Conservation (phyloP, 2,329 filamentous ascomycete species). For the Penicillium hordei region DNA sequence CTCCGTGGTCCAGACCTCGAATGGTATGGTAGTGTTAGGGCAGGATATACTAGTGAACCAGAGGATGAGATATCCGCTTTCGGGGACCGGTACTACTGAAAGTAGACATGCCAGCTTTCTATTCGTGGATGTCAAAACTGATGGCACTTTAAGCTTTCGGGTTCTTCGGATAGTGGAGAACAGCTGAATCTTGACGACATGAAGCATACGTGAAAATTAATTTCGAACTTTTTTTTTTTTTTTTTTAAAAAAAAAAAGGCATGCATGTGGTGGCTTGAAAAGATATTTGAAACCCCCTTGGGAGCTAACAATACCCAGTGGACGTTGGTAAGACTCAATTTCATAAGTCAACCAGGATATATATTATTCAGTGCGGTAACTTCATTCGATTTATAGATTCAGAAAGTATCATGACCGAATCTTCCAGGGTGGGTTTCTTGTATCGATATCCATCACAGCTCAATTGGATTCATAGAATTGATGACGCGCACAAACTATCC, state of each 20-base stretch:
- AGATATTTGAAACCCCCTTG: neutral
- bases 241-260: too few relatives aligned
- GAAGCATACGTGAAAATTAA: neutral
- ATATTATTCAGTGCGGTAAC: neutral
- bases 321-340: too few relatives aligned
- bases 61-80: conserved; percentile 13
- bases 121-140: conserved; percentile 1
- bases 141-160: conserved; percentile 13
- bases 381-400: neutral
- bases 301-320: neutral
- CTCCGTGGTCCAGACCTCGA: conserved; percentile 17
- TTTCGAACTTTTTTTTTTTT: too few relatives aligned
- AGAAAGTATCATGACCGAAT: neutral
- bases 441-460: neutral
- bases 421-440: neutral
- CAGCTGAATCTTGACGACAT: conserved; percentile 9
- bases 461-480: neutral
- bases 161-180: conserved; percentile 5
- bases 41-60: conserved; percentile 7
- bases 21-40: conserved; percentile 6
- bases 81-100: conserved; percentile 9
- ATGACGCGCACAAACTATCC: conserved; percentile 25
- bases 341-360: neutral
- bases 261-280: too few relatives aligned
- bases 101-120: neutral